A percentile compares a stretch with the other conserved stretches of the same genome.
These are phyloP conservation scores for Penicillium sp. DNA, from an alignment of 2,329 filamentous ascomycete genomes.

Conservation along the genomic window DNA sequence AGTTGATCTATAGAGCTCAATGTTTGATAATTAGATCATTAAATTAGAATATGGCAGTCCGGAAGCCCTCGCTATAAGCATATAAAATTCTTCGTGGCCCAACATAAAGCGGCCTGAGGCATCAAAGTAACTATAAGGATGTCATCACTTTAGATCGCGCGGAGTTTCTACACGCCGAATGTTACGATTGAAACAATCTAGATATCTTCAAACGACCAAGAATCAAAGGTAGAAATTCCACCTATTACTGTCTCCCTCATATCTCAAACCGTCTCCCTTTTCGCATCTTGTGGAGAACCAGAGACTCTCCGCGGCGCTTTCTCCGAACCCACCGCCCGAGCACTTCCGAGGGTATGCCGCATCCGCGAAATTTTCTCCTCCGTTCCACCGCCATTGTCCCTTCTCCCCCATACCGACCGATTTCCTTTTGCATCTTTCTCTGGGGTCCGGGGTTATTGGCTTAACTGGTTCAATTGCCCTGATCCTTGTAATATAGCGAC, in stretches of 20 bases:
- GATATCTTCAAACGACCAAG: too few species aligned
- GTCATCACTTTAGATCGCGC: not conserved
- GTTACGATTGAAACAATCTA: not conserved
- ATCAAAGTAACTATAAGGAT: not conserved
- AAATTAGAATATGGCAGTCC: not conserved
- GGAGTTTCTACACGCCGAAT: not conserved
- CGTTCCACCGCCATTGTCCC: conserved; percentile 33
- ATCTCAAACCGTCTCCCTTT: not conserved
- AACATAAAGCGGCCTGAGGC: conserved; percentile 4
- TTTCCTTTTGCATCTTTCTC: conserved; percentile 33
- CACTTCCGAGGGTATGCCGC: conserved; percentile 47
- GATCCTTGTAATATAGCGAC: conserved; percentile 38
- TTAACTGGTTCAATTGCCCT: conserved; percentile 38
- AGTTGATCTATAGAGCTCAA: too few species aligned
- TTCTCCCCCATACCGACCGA: conserved; percentile 24
- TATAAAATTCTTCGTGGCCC: not conserved
- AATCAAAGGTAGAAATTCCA: too few species aligned
- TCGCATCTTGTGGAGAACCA: conserved; percentile 22
- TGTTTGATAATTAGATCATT: not conserved
- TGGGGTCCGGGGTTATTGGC: conserved; percentile 41
- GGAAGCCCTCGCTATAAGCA: not conserved
- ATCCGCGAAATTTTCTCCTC: conserved; percentile 49
- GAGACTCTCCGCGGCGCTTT: conserved; percentile 27
- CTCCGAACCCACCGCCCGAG: conserved; percentile 41
- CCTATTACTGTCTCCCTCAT: not conserved